Conservation (phyloP, 257 asterid genomes). For the Ilex asprella region DNA sequence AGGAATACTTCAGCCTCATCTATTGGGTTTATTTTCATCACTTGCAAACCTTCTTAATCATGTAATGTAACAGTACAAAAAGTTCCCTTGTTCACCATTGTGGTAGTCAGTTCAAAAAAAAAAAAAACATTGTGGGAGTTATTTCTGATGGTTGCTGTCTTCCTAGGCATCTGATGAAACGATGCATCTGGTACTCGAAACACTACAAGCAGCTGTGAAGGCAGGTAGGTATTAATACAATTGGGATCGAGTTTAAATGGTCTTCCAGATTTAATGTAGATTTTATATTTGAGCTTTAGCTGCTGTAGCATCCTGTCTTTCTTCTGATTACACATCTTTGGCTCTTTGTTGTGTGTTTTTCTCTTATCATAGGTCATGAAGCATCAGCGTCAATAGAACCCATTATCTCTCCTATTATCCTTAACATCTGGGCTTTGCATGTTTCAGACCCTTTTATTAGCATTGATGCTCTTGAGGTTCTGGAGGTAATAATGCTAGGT, state of each 20-base stretch:
- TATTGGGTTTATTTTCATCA: constrained; percentile 64
- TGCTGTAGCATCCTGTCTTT: neutral
- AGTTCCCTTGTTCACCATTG: neutral
- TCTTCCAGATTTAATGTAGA: constrained; percentile 6
- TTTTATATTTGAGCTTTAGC: constrained; percentile 11
- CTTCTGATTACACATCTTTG: neutral
- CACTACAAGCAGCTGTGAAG: constrained; percentile 74
- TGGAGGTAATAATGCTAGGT: constrained; percentile 54
- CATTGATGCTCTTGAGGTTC: constrained; percentile 91
- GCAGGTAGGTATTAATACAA: constrained; percentile 59
- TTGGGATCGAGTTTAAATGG: neutral
- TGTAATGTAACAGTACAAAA: constrained; percentile 31
- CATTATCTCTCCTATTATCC: constrained; percentile 77
- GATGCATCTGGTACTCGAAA: constrained; percentile 94
- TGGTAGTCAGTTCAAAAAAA: neutral
- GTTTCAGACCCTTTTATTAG: constrained; percentile 93
- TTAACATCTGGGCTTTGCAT: constrained; percentile 91
- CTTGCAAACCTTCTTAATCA: constrained; percentile 82
- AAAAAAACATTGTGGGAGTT: constrained; percentile 9
- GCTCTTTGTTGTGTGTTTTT: neutral
- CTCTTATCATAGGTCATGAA: constrained; percentile 53
- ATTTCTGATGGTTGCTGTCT: constrained; percentile 17
- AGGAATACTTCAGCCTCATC: constrained; percentile 59
- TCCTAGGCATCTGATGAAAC: constrained; percentile 95
- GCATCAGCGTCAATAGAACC: constrained; percentile 59